A percentile compares a stretch with the other conserved stretches of the same genome.
phyloP scores from a whole-genome alignment of 2,329 filamentous ascomycete genomes.

The Penicillium sp. region DNA sequence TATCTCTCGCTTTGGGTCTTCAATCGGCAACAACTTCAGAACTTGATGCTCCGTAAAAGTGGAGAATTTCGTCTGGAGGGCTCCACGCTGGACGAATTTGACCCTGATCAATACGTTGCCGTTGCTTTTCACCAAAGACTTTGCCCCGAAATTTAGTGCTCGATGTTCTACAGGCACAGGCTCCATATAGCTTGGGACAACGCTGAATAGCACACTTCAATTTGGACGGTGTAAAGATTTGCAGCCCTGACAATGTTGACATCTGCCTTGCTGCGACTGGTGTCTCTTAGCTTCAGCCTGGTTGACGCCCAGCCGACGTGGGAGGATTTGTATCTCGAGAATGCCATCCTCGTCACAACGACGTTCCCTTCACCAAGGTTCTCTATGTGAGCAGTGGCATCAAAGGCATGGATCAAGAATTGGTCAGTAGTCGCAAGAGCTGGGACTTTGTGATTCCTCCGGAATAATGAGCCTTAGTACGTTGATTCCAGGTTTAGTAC shows the following conservation, averaged over 20 bases:
- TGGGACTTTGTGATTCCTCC: slow-evolving; percentile 15
- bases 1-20: neutral
- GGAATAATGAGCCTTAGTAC: no score
- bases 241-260: neutral
- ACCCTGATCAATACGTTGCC: no score
- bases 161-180: neutral
- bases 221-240: neutral
- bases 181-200: neutral
- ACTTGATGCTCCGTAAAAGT: neutral
- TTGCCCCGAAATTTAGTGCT: neutral
- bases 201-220: neutral
- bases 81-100: no score
- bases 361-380: slow-evolving; percentile 22
- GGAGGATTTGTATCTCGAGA: no score
- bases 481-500: no score
- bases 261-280: neutral
- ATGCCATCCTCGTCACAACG: no score
- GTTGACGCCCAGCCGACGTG: slow-evolving; percentile 12
- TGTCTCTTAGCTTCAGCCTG: neutral
- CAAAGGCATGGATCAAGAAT: slow-evolving; percentile 23
- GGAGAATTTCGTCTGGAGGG: neutral
- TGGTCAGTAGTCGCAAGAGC: slow-evolving; percentile 18
- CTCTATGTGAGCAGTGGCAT: slow-evolving; percentile 25
- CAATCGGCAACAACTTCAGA: neutral
- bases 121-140: neutral